Evolutionary conservation across 139 green algal species (phyloP), one percentile per base, ranked within the genome.

Genomic region (Volvox reticuliferus): DNA sequence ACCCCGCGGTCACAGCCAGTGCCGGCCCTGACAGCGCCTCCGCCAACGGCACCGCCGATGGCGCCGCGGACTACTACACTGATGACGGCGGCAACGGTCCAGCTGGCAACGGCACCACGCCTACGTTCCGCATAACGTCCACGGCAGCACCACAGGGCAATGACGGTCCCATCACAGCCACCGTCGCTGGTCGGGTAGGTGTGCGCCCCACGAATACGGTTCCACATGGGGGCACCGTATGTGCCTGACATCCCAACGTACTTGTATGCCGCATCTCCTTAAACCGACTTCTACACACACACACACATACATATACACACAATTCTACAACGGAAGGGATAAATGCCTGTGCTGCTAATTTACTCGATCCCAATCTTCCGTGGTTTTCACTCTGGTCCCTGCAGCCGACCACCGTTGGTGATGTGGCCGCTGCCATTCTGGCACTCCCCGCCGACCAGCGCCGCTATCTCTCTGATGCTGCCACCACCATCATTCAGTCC

Each of bases 141-240:
- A 89, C 85, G 37, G 69, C 69, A 9, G 85, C 85, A 30, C 85
- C 69, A 20, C 85, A 89, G 85, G 85, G 85, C 69, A 71, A 71
- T 30, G 50, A 89, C 69, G 85, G 85, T 20, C 85, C 85, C 69
- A 89, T 89, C 85, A 61, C 69, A 24, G 85, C 85, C 85, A 82
- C 28, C 44, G 37, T 89, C 19, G 9, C 28, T 71, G 85, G 85
- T n/a, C 22, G 32, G 85, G 85, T 89, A 37, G 0, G 85, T 13
- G 30, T n/a, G 44, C 44, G 44, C 44, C 44, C 5, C 44, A 9
- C 44, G 44, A 14, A 55, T 9, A 14, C 44, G 9, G 44, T 55
- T 55, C 44, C 5, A 5, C 9, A 5, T 55, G 9, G 44, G 5
- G 9, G 44, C 44, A 9, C 44, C 9, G n/a, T 9, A 55, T 9